Percentiles rank a stretch among this genome's conserved stretches.
phyloP scores from a whole-genome alignment of 352 stramenopile genomes.

The Globisporangium lucens region DNA sequence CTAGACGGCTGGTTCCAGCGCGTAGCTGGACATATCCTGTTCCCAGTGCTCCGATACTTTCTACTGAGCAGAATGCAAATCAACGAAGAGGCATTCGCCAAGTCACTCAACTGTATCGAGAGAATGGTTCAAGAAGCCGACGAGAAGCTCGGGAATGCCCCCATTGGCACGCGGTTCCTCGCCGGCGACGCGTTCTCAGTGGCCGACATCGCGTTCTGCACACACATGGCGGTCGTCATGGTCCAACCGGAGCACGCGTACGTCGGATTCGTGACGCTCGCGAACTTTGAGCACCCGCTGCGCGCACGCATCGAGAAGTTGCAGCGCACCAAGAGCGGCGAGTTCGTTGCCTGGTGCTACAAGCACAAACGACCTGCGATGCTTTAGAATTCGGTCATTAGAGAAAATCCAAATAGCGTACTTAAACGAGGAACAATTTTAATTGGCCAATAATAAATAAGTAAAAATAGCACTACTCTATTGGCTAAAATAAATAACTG shows the following conservation, averaged over 20 bases:
- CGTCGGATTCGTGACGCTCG: conserved; percentile 24
- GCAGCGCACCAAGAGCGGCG: conserved; percentile 28
- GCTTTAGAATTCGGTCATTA: background rate
- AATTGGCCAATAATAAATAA: background rate
- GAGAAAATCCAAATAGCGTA: background rate
- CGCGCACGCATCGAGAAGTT: conserved; percentile 28
- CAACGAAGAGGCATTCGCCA: conserved; percentile 19
- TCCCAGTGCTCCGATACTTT: conserved; percentile 24
- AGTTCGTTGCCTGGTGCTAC: conserved; percentile 25
- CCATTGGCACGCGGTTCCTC: conserved; percentile 34
- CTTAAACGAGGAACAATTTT: background rate
- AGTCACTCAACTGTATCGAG: conserved; percentile 28
- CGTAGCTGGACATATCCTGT: conserved; percentile 12
- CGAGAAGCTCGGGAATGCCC: conserved; percentile 27
- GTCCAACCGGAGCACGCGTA: conserved; percentile 31
- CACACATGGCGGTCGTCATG: conserved; percentile 37
- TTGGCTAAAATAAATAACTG: conserved; percentile 7
- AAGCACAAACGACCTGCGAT: background rate
- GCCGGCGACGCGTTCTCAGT: conserved; percentile 35
- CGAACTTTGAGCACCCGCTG: conserved; percentile 16
- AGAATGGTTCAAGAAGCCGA: conserved; percentile 20
- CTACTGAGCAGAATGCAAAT: conserved; percentile 29
- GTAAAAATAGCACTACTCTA: background rate
- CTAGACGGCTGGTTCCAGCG: conserved; percentile 16
- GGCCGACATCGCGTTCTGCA: conserved; percentile 46